A percentile compares a stretch with the other conserved stretches of the same genome.
phyloP scores from a whole-genome alignment of 2,329 filamentous ascomycete species.

The Fusarium abutilonis region DNA sequence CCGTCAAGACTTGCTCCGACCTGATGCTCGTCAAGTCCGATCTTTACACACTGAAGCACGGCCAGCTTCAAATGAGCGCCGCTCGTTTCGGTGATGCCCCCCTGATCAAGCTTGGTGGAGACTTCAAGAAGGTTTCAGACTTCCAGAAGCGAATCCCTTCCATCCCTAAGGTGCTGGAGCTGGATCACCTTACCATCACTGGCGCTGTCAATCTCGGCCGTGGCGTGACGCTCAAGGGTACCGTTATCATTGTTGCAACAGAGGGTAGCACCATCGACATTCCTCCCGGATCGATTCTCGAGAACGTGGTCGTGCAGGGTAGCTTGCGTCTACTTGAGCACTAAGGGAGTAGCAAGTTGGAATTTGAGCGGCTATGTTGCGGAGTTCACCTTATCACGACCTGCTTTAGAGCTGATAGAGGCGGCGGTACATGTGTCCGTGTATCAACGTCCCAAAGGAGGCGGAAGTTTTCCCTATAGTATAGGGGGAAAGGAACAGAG shows the following conservation, averaged over 20 bases:
- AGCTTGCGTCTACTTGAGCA: conserved; percentile 81
- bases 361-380: conserved; percentile 9
- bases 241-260: conserved; percentile 97
- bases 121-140: conserved; percentile 99
- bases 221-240: conserved; percentile 95
- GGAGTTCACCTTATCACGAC: conserved; percentile 16
- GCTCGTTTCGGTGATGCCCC: conserved; percentile 96
- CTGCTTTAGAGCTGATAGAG: conserved; percentile 14
- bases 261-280: conserved; percentile 98
- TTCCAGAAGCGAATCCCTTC: conserved; percentile 89
- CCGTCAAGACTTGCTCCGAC: conserved; percentile 99
- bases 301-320: conserved; percentile 99
- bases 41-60: conserved; percentile 98
- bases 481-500: conserved; percentile 9
- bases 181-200: conserved; percentile 96
- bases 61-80: conserved; percentile 95
- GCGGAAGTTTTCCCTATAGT: conserved; percentile 6
- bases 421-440: conserved; percentile 2
- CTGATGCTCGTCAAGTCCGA: conserved; percentile 99
- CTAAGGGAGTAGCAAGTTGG: conserved; percentile 50
- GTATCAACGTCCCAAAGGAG: background rate
- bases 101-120: conserved; percentile 96
- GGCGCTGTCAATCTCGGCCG: conserved; percentile 96
- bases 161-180: conserved; percentile 90
- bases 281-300: conserved; percentile 93